Conservation (phyloP, 768 basidiomycete species). For the Xanthoconium purpureum region DNA sequence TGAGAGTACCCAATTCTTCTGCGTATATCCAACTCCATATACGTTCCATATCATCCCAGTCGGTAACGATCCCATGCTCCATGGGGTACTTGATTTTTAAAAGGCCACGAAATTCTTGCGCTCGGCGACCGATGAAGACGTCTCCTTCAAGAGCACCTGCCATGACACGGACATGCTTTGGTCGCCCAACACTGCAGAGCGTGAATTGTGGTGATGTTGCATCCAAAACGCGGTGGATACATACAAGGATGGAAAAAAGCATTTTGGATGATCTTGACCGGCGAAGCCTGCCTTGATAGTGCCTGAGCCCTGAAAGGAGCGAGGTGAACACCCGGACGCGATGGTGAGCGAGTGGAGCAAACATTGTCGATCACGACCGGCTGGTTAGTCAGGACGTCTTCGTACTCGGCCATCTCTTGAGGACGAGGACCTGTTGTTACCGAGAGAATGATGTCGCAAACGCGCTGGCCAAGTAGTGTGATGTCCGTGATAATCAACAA, state of each 20-base stretch:
- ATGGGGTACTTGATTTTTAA: slow-evolving; percentile 99
- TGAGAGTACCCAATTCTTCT: slow-evolving; percentile 91
- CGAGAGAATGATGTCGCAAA: slow-evolving; percentile 1
- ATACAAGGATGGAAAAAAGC: slow-evolving; percentile 98
- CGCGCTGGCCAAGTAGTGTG: background rate
- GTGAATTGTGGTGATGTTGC: slow-evolving; percentile 19
- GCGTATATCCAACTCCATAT: slow-evolving; percentile 99
- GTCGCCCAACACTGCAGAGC: slow-evolving; percentile 77
- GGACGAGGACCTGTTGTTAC: slow-evolving; percentile 9
- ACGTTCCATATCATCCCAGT: slow-evolving; percentile 99
- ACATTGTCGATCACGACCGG: slow-evolving; percentile 99
- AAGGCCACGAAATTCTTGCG: slow-evolving; percentile 93
- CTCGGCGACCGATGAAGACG: slow-evolving; percentile 90
- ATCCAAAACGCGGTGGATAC: slow-evolving; percentile 40
- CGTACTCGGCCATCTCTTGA: slow-evolving; percentile 73
- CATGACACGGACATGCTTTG: slow-evolving; percentile 98
- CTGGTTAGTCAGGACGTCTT: slow-evolving; percentile 95
- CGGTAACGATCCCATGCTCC: slow-evolving; percentile 97
- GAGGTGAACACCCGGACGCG: slow-evolving; percentile 24
- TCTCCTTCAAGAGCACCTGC: slow-evolving; percentile 96
- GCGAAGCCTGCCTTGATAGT: slow-evolving; percentile 99
- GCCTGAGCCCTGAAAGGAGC: slow-evolving; percentile 79
- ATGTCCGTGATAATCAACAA: background rate
- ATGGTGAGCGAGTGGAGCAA: slow-evolving; percentile 31
- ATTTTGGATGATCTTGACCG: slow-evolving; percentile 98